Evolutionary conservation across 2,329 filamentous ascomycete species (phyloP).

Genomic region (Colletotrichum costaricense): DNA sequence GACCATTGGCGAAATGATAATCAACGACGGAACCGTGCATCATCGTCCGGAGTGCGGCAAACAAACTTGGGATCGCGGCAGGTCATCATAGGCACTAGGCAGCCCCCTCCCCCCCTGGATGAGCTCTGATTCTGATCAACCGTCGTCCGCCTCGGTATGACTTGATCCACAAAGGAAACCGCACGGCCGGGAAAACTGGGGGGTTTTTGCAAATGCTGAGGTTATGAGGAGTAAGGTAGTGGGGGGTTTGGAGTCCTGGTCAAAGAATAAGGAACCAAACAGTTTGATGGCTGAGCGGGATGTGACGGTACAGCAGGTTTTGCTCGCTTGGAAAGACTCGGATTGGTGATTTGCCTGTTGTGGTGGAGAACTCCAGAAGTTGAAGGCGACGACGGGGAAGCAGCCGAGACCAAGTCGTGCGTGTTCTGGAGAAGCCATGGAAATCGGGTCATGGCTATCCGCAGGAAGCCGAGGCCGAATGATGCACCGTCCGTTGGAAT

Average conservation of each 20-base stretch:
- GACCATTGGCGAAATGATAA: not conserved
- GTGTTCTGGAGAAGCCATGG: not conserved
- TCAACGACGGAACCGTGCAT: slow-evolving; percentile 5
- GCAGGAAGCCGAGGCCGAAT: not conserved
- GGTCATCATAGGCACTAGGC: slow-evolving; percentile 5
- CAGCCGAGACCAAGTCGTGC: slow-evolving; percentile 1
- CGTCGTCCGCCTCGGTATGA: slow-evolving; percentile 20
- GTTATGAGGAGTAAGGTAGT: not conserved
- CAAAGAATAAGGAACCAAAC: not conserved
- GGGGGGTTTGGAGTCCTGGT: not conserved
- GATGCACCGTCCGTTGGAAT: not conserved
- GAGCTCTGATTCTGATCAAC: slow-evolving; percentile 11
- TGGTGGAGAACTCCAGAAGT: not conserved
- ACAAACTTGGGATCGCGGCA: slow-evolving; percentile 19
- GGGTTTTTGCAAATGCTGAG: not conserved
- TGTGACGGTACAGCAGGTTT: not conserved
- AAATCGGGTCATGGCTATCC: slow-evolving; percentile 22
- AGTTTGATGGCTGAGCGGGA: not conserved
- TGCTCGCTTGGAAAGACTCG: not conserved
- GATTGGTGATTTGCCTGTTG: not conserved
- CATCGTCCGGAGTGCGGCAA: slow-evolving; percentile 12
- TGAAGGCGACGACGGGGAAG: not conserved
- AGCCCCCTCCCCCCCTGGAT: not conserved
- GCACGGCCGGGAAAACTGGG: slow-evolving; percentile 4
- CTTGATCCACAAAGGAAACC: slow-evolving; percentile 8